Evolutionary conservation across 2,329 filamentous ascomycete genomes (phyloP).

Genomic region (Shiraia sp.): DNA sequence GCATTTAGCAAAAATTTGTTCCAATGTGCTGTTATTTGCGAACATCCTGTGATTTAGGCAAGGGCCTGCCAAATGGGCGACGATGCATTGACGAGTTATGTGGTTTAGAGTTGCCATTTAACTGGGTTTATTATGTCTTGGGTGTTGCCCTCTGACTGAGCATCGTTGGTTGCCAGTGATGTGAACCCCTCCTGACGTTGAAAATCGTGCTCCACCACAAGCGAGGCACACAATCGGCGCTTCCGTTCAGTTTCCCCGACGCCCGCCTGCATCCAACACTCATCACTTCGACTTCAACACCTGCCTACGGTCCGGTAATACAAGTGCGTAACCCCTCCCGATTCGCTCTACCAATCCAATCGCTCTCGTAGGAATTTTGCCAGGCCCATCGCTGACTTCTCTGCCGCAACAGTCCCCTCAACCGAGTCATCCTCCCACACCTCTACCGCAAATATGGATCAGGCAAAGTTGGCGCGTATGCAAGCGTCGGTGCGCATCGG

Average conservation of each 20-base stretch:
- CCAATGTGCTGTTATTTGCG: too few species aligned
- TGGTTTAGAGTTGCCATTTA: too few species aligned
- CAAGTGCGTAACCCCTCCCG: constrained; percentile 25
- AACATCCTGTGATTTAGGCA: too few species aligned
- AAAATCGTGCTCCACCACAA: constrained; percentile 16
- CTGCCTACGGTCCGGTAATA: constrained; percentile 30
- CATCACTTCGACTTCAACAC: constrained; percentile 27
- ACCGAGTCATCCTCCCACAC: constrained; percentile 21
- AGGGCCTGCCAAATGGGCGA: too few species aligned
- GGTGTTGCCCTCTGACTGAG: too few species aligned
- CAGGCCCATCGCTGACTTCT: constrained; percentile 20
- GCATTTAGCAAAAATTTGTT: too few species aligned
- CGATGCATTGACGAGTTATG: too few species aligned
- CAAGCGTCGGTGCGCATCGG: constrained; percentile 50
- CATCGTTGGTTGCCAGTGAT: too few species aligned
- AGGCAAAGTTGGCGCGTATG: constrained; percentile 51
- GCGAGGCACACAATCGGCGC: constrained; percentile 32
- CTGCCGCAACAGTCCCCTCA: constrained; percentile 20
- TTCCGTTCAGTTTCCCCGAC: constrained; percentile 27
- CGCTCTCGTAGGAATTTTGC: constrained; percentile 10
- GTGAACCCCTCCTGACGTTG: constrained; percentile 12
- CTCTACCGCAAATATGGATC: constrained; percentile 50
- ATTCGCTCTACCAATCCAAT: constrained; percentile 9
- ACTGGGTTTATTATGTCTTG: too few species aligned
- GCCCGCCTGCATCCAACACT: constrained; percentile 22